Base-by-base conservation (phyloP, 345 rosid species). In the Iberis pinnata region DNA sequence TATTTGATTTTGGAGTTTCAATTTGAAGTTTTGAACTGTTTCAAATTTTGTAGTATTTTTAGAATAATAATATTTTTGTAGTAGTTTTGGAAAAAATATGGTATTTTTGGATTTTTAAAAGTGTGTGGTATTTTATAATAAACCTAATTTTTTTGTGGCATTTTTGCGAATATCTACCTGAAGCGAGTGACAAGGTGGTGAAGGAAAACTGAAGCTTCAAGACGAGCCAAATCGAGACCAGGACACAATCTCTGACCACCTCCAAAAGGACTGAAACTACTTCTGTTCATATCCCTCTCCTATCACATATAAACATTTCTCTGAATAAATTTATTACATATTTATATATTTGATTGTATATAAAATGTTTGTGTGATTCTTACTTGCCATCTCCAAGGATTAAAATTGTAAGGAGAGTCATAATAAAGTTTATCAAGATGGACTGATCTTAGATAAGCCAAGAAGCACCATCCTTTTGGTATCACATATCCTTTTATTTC, bases 341-440 rank as follows among this genome's bases (percentile, higher is more conserved):
- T 32, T 9, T 32, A 7, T 6, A 29, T 29, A 67, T 14, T 9
- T 7, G 12, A 38, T 7, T 37, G 9, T 43, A 35, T 31, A 9
- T 17, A 16, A 29, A 32, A 18, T 26, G 24, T 43, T 32, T 63
- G 5, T 18, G 2, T 15, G 16, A 37, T 42, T 33, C 80, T 77
- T 81, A 92, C 97, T 71, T 80, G 88, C 99, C 97, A 88, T 52
- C 97, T 88, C 99, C 90, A 88, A 9, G 99, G 99, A 68, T 88
- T 72, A 61, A 93, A 93, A 39, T 74, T 65, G 72, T 88, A 80
- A 25, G 99, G 99, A 54, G 75, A 70, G 39, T 86, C 86, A 58
- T 85, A 93, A 56, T 80, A 67, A 69, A 42, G 74, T 52, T 80
- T 83, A 61, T 93, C 99, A 48, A 93, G 97, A 76, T 93, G 99